Percentiles rank a stretch among this genome's conserved stretches.
These are phyloP conservation scores for Parietichytrium sp. DNA, from an alignment of 108 stramenopile species.

Conservation along the genomic window DNA sequence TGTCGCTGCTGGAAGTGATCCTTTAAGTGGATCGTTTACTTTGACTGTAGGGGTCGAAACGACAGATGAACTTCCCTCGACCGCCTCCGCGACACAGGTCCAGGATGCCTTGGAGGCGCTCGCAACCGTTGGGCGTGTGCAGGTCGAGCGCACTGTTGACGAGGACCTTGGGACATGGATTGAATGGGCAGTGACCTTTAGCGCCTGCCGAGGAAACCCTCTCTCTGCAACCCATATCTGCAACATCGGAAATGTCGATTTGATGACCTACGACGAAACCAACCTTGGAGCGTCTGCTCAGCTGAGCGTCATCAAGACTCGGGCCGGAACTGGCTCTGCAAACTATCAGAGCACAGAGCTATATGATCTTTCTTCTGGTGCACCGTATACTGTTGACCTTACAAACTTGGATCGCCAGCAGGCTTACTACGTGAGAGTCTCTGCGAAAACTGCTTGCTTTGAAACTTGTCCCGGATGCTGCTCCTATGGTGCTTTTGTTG, in stretches of 20 bases:
- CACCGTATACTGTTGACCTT: conserved; percentile 61
- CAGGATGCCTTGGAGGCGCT: conserved; percentile 65
- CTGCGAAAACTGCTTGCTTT: conserved; percentile 46
- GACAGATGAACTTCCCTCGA: conserved; percentile 57
- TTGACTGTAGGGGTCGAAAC: conserved; percentile 51
- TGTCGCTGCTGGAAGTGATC: conserved; percentile 1
- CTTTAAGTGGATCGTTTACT: conserved; percentile 65
- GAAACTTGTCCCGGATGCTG: background rate
- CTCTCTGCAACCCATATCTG: conserved; percentile 67
- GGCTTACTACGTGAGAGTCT: conserved; percentile 69
- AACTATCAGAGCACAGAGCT: conserved; percentile 47
- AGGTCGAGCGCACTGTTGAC: conserved; percentile 57
- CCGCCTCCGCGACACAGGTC: conserved; percentile 65
- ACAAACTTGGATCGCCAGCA: conserved; percentile 59
- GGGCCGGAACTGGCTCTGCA: conserved; percentile 58
- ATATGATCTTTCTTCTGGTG: conserved; percentile 55
- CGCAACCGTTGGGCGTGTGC: conserved; percentile 66
- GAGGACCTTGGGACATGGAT: conserved; percentile 52
- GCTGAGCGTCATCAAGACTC: conserved; percentile 45
- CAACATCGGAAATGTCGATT: conserved; percentile 69
- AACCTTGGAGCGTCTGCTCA: conserved; percentile 51
- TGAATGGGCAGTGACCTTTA: conserved; percentile 74
- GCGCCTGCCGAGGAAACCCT: conserved; percentile 55
- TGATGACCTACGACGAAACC: conserved; percentile 46
- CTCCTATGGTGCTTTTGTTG: background rate